Evolutionary conservation across 2,329 filamentous ascomycete species (phyloP).

Genomic region (Malbranchea zuffiana): DNA sequence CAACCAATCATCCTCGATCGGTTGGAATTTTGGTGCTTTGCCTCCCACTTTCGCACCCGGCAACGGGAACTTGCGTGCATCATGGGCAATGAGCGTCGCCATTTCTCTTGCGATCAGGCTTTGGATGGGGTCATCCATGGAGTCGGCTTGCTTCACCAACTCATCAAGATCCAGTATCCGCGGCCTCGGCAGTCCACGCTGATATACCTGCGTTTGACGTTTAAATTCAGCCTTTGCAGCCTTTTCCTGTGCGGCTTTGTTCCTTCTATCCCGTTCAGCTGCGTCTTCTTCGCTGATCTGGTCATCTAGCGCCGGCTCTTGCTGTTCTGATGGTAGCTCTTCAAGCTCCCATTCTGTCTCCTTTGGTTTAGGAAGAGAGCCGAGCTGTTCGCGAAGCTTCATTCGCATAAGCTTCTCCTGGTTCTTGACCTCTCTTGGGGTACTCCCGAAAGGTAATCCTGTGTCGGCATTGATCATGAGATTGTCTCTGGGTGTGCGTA

Average conservation of each 20-base stretch:
- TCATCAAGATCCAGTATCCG: conserved; percentile 57
- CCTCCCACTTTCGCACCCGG: conserved; percentile 56
- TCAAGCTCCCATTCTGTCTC: conserved; percentile 92
- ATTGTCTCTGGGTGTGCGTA: conserved; percentile 79
- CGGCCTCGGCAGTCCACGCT: conserved; percentile 70
- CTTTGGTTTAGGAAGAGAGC: conserved; percentile 80
- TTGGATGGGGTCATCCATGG: conserved; percentile 53
- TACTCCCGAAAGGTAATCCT: conserved; percentile 56
- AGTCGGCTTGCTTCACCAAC: conserved; percentile 53
- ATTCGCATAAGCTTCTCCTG: conserved; percentile 58
- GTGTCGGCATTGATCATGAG: conserved; percentile 71
- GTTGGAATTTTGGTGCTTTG: conserved; percentile 47
- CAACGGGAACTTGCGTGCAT: conserved; percentile 65
- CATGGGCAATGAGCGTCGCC: conserved; percentile 67
- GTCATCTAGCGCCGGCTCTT: conserved; percentile 44
- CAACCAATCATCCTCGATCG: conserved; percentile 60
- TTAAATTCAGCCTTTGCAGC: conserved; percentile 59
- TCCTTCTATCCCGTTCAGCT: conserved; percentile 64
- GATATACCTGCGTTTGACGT: conserved; percentile 83
- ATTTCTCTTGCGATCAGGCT: conserved; percentile 65
- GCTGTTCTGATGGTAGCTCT: conserved; percentile 65
- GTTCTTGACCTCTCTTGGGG: conserved; percentile 63
- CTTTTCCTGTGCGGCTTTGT: conserved; percentile 52
- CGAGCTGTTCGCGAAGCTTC: conserved; percentile 53
- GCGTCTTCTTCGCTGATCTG: conserved; percentile 54